These are phyloP conservation scores for Camellia oleifera DNA, from an alignment of 179 eudicot species.

Conservation along the genomic window DNA sequence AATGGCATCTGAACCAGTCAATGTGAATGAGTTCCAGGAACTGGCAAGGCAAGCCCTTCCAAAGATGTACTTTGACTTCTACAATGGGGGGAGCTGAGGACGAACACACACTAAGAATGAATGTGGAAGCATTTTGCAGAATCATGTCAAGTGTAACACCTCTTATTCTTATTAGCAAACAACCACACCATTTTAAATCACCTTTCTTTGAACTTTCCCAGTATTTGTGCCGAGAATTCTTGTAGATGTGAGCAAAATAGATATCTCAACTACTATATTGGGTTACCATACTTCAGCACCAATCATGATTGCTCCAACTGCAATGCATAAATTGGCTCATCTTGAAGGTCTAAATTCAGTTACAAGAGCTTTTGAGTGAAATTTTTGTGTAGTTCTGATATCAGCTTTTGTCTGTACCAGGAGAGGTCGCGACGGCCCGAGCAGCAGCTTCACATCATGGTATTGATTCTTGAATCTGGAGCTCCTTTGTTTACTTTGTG, in stretches of 20 bases:
- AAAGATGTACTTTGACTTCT: constrained; percentile 78
- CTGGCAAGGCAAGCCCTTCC: constrained; percentile 73
- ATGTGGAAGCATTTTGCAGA: constrained; percentile 56
- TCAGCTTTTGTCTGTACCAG: constrained; percentile 30
- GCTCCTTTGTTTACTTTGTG: neutral
- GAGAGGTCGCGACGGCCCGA: constrained; percentile 79
- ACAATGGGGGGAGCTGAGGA: constrained; percentile 78
- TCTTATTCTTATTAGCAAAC: neutral
- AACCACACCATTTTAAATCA: constrained; percentile 2
- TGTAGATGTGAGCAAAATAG: constrained; percentile 58
- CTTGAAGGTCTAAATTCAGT: constrained; percentile 45
- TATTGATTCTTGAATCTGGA: constrained; percentile 8
- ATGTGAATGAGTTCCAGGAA: constrained; percentile 65
- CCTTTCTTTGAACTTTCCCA: constrained; percentile 17
- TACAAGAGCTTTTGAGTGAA: neutral
- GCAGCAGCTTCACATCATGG: constrained; percentile 88
- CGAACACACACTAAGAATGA: constrained; percentile 61
- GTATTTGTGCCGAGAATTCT: constrained; percentile 70
- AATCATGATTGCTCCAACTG: constrained; percentile 83
- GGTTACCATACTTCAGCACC: constrained; percentile 69
- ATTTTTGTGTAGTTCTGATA: neutral
- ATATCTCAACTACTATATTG: constrained; percentile 56
- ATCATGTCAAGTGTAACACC: constrained; percentile 30
- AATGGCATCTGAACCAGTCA: constrained; percentile 56
- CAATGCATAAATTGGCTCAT: constrained; percentile 68